These are phyloP conservation scores for Sclerotinia spermophila DNA, from an alignment of 2,329 filamentous ascomycete genomes.

Conservation along the genomic window DNA sequence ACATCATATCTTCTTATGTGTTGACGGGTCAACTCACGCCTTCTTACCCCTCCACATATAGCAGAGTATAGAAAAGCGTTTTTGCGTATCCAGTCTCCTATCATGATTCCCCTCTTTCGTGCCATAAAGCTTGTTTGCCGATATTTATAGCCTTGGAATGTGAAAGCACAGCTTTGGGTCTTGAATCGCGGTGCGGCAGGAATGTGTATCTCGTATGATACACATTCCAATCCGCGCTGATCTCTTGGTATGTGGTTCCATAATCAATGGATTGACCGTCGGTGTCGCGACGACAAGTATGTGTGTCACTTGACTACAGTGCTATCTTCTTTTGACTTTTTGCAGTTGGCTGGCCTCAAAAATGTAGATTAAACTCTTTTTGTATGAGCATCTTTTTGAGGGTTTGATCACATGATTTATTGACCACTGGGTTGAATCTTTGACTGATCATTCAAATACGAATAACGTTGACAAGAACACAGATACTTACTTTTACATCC, in stretches of 20 bases:
- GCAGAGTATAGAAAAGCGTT: not conserved
- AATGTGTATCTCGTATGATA: not conserved
- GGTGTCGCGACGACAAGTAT: not conserved
- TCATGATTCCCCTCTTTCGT: not conserved
- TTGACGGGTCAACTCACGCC: not conserved
- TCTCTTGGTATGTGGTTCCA: conserved; percentile 4
- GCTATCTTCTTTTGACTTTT: not conserved
- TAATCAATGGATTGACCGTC: not conserved
- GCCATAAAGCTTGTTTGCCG: not conserved
- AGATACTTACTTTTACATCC: too few species aligned
- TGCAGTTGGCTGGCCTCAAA: not conserved
- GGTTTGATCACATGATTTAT: not conserved
- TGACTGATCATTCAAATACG: not conserved
- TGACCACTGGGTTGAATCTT: not conserved
- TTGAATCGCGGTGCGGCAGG: not conserved
- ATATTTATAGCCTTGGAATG: conserved; percentile 1
- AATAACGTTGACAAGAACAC: not conserved
- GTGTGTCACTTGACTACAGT: not conserved
- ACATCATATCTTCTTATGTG: not conserved
- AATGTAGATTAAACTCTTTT: not conserved
- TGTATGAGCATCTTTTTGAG: not conserved
- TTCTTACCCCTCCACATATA: too few species aligned
- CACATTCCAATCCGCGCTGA: not conserved
- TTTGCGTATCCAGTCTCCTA: not conserved
- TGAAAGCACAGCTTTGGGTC: not conserved